A percentile compares a stretch with the other conserved stretches of the same genome.
Conservation (phyloP, 2,329 filamentous ascomycete species). For the Aureobasidium mangrovei region DNA sequence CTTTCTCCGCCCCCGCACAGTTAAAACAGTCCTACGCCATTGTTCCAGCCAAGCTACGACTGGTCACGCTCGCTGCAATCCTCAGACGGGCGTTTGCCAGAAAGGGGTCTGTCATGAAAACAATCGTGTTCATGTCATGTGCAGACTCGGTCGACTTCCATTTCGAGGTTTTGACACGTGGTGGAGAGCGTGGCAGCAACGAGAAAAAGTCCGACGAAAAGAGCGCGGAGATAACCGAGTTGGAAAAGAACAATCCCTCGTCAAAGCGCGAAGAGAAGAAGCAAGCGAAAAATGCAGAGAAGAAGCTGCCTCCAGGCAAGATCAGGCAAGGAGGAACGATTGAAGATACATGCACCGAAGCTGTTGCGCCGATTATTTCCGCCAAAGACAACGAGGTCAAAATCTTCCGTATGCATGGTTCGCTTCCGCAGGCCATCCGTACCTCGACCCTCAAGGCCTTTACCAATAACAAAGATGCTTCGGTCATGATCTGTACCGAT, state of each 20-base stretch:
- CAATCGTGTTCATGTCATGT: slow-evolving; percentile 92
- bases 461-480: slow-evolving; percentile 61
- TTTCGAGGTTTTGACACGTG: slow-evolving; percentile 65
- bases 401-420: slow-evolving; percentile 83
- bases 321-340: slow-evolving; percentile 34
- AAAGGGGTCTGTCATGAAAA: slow-evolving; percentile 89
- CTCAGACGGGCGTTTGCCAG: slow-evolving; percentile 82
- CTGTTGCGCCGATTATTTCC: slow-evolving; percentile 62
- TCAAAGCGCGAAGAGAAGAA: slow-evolving; percentile 16
- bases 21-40: slow-evolving; percentile 87
- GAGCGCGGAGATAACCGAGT: slow-evolving; percentile 15
- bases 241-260: slow-evolving; percentile 18
- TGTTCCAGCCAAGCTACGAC: slow-evolving; percentile 77
- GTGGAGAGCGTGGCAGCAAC: slow-evolving; percentile 21
- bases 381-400: slow-evolving; percentile 57
- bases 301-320: slow-evolving; percentile 25
- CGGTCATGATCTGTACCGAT: slow-evolving; percentile 85
- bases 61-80: slow-evolving; percentile 78
- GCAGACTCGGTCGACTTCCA: slow-evolving; percentile 97
- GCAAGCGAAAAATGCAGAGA: slow-evolving; percentile 4
- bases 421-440: slow-evolving; percentile 75
- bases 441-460: slow-evolving; percentile 81
- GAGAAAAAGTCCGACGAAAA: slow-evolving; percentile 22
- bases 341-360: slow-evolving; percentile 46
- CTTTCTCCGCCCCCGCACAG: slow-evolving; percentile 79